Conservation (phyloP, 148 eudicot species). For the Rhododendron ferrugineum region DNA sequence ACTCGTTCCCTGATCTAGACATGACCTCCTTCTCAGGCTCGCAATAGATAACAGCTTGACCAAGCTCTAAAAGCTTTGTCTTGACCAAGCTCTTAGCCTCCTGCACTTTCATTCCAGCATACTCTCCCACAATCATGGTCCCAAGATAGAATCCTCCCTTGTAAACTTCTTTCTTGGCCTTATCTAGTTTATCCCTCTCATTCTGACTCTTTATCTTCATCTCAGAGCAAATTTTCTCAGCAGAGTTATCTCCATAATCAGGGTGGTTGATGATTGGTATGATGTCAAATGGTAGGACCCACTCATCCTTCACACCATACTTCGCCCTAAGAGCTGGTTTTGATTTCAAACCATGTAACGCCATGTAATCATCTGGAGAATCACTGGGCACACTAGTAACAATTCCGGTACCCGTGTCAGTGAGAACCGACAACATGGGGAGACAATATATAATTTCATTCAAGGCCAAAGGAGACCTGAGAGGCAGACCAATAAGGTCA, state of each 20-base stretch:
- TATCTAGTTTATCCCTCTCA: conserved; percentile 83
- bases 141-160: conserved; percentile 85
- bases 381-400: no score
- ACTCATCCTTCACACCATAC: conserved; percentile 58
- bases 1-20: conserved; percentile 91
- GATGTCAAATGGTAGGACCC: conserved; percentile 62
- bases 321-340: no score
- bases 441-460: no score
- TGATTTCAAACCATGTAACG: no score
- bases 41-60: conserved; percentile 70
- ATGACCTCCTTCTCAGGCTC: conserved; percentile 91
- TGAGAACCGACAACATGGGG: no score
- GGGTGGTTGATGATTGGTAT: no score
- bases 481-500: no score
- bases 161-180: conserved; percentile 72
- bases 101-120: conserved; percentile 67
- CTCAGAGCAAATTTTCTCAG: conserved; percentile 79
- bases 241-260: conserved; percentile 65
- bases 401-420: no score
- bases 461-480: no score
- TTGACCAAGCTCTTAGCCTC: conserved; percentile 70
- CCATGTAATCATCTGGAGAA: no score
- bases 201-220: conserved; percentile 86
- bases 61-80: conserved; percentile 54
- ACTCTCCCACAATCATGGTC: conserved; percentile 65